Conservation (phyloP, 768 basidiomycete genomes). For the Naganishia kalamii region DNA sequence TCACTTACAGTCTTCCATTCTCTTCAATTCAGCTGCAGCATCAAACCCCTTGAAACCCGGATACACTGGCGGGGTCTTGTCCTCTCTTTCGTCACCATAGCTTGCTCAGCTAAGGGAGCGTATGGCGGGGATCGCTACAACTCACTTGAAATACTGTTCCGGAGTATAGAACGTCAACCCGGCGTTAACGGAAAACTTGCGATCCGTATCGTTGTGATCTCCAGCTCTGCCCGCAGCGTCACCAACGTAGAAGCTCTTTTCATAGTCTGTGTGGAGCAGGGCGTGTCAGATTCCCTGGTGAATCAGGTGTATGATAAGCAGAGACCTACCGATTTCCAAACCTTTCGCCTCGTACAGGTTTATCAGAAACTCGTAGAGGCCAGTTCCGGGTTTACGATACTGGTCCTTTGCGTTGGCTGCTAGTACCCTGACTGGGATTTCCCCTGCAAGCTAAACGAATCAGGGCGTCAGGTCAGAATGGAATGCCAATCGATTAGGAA, state of each 20-base stretch:
- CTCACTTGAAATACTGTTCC: slow-evolving; percentile 55
- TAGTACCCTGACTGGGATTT: slow-evolving; percentile 68
- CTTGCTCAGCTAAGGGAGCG: neutral
- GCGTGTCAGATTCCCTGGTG: neutral
- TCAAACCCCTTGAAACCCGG: slow-evolving; percentile 62
- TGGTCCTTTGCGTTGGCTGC: slow-evolving; percentile 69
- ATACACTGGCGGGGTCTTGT: neutral
- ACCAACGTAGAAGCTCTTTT: slow-evolving; percentile 69
- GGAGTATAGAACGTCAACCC: slow-evolving; percentile 72
- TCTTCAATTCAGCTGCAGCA: slow-evolving; percentile 4
- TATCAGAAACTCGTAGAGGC: slow-evolving; percentile 74
- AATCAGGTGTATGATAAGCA: neutral
- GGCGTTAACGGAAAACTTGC: slow-evolving; percentile 75
- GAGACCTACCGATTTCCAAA: slow-evolving; percentile 58
- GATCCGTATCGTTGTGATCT: slow-evolving; percentile 76
- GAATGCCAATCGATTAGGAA: neutral
- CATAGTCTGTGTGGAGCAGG: slow-evolving; percentile 53
- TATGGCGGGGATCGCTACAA: neutral
- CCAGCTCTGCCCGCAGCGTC: slow-evolving; percentile 73
- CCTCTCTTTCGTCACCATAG: neutral
- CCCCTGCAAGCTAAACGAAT: slow-evolving; percentile 54
- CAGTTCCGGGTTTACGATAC: slow-evolving; percentile 78
- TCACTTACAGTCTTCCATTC: slow-evolving; percentile 3
- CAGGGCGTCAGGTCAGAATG: neutral
- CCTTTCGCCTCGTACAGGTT: slow-evolving; percentile 57